A percentile compares a stretch with the other conserved stretches of the same genome.
phyloP scores from a whole-genome alignment of 2,329 filamentous ascomycete genomes.

The Balansia obtecta region DNA sequence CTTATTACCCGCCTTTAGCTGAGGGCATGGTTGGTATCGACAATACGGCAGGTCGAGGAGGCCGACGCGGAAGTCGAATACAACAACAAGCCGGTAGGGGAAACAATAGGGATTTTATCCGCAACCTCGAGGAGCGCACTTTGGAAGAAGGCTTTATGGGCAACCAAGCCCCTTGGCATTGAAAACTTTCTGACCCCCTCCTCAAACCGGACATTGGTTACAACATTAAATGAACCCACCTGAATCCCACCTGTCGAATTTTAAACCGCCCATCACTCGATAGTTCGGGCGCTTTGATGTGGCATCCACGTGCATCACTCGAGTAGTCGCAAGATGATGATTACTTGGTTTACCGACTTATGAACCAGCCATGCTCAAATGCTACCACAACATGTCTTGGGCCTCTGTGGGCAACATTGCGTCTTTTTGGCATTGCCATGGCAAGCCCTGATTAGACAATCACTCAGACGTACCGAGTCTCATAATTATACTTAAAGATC shows the following conservation, averaged over 20 bases:
- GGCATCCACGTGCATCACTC: not conserved
- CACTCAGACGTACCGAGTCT: not conserved
- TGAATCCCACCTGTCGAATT: not conserved
- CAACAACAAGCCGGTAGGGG: slow-evolving; percentile 41
- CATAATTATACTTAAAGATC: not conserved
- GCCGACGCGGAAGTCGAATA: slow-evolving; percentile 64
- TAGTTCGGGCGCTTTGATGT: no score
- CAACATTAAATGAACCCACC: not conserved
- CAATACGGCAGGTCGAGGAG: slow-evolving; percentile 42
- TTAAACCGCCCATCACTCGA: not conserved
- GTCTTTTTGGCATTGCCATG: not conserved
- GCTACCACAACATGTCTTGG: no score
- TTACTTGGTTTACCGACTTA: not conserved
- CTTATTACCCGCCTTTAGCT: slow-evolving; percentile 88
- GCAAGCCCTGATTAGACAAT: not conserved
- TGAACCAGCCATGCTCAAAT: not conserved
- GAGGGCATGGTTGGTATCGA: slow-evolving; percentile 63
- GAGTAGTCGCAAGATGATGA: not conserved
- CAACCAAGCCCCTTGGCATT: slow-evolving; percentile 55
- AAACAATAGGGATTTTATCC: slow-evolving; percentile 74
- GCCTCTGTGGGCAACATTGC: not conserved
- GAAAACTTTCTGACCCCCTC: slow-evolving; percentile 18
- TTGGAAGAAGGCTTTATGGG: slow-evolving; percentile 84
- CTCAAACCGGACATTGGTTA: not conserved
- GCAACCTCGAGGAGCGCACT: slow-evolving; percentile 86